These are phyloP conservation scores for Hymenoscyphus salicellus DNA, from an alignment of 2,329 filamentous ascomycete genomes.

Conservation along the genomic window DNA sequence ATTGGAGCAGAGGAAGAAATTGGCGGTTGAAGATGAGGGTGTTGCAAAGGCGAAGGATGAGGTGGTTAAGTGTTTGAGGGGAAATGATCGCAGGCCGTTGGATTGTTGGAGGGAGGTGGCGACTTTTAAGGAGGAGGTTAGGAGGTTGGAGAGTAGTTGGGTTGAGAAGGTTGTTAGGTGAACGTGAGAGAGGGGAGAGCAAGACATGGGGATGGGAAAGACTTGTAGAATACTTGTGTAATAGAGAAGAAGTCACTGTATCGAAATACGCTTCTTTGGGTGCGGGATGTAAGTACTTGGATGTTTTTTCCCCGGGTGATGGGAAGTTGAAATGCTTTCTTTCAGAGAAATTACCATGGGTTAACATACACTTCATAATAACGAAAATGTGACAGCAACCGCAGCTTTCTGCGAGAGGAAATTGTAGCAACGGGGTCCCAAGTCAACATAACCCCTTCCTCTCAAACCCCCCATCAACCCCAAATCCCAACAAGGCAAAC, in stretches of 20 bases:
- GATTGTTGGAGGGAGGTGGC: slow-evolving; percentile 96
- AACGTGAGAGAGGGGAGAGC: background rate
- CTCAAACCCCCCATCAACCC: too few species aligned
- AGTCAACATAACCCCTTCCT: too few species aligned
- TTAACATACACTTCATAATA: too few species aligned
- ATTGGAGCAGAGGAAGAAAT: slow-evolving; percentile 60
- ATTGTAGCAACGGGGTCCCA: too few species aligned
- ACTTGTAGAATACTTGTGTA: background rate
- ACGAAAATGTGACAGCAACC: too few species aligned
- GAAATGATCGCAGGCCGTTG: slow-evolving; percentile 81
- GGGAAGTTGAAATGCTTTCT: too few species aligned
- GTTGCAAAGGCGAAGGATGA: slow-evolving; percentile 73
- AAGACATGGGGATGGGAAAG: background rate
- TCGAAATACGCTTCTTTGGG: too few species aligned
- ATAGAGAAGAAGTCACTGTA: background rate
- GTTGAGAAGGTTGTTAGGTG: slow-evolving; percentile 71
- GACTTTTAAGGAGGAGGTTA: slow-evolving; percentile 84
- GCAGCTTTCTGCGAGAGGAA: too few species aligned
- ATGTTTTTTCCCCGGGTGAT: too few species aligned
- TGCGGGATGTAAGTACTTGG: too few species aligned
- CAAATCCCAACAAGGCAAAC: too few species aligned
- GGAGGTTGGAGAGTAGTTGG: slow-evolving; percentile 80
- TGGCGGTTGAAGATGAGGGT: slow-evolving; percentile 66
- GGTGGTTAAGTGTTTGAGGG: slow-evolving; percentile 75
- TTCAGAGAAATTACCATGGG: too few species aligned